Evolutionary conservation across 192 early-diverging fungal species (phyloP), one percentile per base, ranked within the genome.

Genomic region (Rhizoclosmatium globosum): DNA sequence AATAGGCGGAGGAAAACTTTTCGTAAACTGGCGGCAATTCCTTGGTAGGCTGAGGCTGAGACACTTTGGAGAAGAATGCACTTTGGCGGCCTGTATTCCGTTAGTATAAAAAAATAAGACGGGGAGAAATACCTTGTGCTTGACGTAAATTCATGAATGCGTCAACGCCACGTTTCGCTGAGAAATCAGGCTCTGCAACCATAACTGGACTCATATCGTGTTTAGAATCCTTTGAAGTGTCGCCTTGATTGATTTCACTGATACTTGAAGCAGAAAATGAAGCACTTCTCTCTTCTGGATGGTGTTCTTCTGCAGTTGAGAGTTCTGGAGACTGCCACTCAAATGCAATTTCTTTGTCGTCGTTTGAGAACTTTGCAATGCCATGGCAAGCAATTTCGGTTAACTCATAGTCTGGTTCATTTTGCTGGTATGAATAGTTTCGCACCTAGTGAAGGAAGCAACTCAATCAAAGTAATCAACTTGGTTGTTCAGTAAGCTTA

Each of bases 121-220:
- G 53, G 53, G 53, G 19, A 56, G 53, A n/a, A 56, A 56, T 13
- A 45, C 19, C 6, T 41, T 71, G 47, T 15, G 39, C 69, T 31
- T 71, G 19, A 13, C 69, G 47, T 13, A 71, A 41, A 48, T 31
- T 41, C 69, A 71, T 71, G 56, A 71, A 71, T 31, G 69, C 47
- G 19, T 71, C 69, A 6, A 71, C 69, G 19, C 47, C 46, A 23
- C 48, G 56, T 57, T 31, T 71, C 3, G 69, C 69, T 7, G 69
- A 71, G 41, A 71, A 71, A 11, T 15, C 69, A 7, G 60, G 21
- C 23, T 19, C 23, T 39, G 60, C 4, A 39, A 39, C 0, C 21
- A 21, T 0, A 7, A 9, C 11, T 13, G 50, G 50, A 53, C 9
- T 7, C 17, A 53, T 7, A 0, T 17, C 17, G 6, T 0, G 50